A percentile compares a stretch with the other conserved stretches of the same genome.
These are phyloP conservation scores for Alternaria atra DNA, from an alignment of 2,329 filamentous ascomycete species.

Conservation along the genomic window DNA sequence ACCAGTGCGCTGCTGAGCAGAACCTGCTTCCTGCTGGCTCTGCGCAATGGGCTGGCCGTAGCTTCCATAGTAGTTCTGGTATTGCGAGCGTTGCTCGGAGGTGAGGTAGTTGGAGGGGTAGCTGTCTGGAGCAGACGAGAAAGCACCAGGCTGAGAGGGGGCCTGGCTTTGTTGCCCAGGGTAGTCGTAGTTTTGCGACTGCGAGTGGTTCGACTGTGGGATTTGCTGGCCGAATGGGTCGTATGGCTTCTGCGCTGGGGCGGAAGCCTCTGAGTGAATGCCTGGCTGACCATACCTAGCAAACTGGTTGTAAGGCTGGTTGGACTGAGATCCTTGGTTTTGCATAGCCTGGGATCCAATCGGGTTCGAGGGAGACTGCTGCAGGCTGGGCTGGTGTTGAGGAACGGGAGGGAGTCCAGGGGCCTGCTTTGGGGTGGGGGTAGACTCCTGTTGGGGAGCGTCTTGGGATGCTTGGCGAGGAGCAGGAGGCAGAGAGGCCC, in stretches of 20 bases:
- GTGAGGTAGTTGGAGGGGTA: constrained; percentile 85
- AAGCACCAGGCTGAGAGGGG: constrained; percentile 69
- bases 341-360: constrained; percentile 65
- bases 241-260: constrained; percentile 79
- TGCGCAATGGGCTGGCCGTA: constrained; percentile 61
- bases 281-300: constrained; percentile 72
- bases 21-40: constrained; percentile 74
- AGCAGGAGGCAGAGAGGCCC: constrained; percentile 84
- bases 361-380: constrained; percentile 56
- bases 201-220: constrained; percentile 48
- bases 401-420: constrained; percentile 69
- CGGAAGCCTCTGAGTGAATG: constrained; percentile 67
- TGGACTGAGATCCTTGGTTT: constrained; percentile 57
- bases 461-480: constrained; percentile 57
- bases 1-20: constrained; percentile 77
- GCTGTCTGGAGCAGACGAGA: constrained; percentile 78
- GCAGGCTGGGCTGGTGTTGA: constrained; percentile 58
- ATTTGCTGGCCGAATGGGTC: constrained; percentile 86
- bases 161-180: constrained; percentile 62
- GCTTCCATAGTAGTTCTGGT: constrained; percentile 71
- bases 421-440: constrained; percentile 66
- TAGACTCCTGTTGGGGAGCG: constrained; percentile 48
- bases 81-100: constrained; percentile 75
- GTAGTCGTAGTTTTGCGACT: constrained; percentile 58
- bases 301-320: constrained; percentile 68